Evolutionary conservation across 371 early-diverging fungal species (phyloP), one percentile per base, ranked within the genome.

Genomic region (Lichtheimia hyalospora): DNA sequence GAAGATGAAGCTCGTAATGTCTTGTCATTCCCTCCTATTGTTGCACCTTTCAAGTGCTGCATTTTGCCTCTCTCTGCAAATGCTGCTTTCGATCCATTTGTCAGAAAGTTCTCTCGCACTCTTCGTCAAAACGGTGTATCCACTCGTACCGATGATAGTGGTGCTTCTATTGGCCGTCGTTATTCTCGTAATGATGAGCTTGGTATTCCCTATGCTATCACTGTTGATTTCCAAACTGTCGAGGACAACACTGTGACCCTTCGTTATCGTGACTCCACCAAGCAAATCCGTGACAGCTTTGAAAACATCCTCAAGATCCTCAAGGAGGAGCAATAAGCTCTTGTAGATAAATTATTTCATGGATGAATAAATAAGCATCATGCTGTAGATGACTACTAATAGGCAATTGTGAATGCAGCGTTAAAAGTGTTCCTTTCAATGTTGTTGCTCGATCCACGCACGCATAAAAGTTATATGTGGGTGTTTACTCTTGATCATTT

Each of bases 181-280:
- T 99, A 99, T 77, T 86, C 99, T 12, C 92, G 97, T 65, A 96
- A 95, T 74, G 99, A 99, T 81, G 99, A 99, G 78, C 78, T 99
- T 50, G 99, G 99, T 62, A 96, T 96, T 54, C 99, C 99, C 39
- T 99, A 95, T 79, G 99, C 93, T 53, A 85, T 99, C 69, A 99
- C 99, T 7, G 88, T 99, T 48, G 99, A 99, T 82, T 95, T 95
- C 86, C 92, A 96, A 66, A 95, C 99, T n/a, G 87, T 93, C 23
- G 80, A 92, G 61, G 99, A 99, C 72, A 69, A 77, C 62, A 95
- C 94, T 21, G 95, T 98, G 27, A 99, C 99, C 20, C 85, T 99
- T 42, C 89, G 99, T 62, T 97, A 99, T 77, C 91, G 99, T 67
- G 99, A 99, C 71, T 88, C 95, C 42, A 95, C 93, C 55, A 86